These are phyloP conservation scores for Yarrowia sp. DNA, from an alignment of 805 yeast species.

Conservation along the genomic window DNA sequence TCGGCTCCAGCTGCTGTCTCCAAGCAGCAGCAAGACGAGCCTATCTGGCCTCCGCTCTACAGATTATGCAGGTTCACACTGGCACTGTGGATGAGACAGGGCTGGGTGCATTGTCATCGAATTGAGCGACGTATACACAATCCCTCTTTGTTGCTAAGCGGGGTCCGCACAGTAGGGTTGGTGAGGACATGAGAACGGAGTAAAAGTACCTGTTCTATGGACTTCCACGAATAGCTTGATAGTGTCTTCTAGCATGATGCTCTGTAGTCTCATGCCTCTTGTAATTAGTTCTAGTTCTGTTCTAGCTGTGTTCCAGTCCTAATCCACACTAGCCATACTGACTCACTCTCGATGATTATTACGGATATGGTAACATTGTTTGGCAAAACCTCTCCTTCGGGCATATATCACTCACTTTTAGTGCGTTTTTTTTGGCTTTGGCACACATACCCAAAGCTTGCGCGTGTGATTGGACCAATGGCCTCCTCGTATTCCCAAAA, in stretches of 20 bases:
- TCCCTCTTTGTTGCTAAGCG: constrained; percentile 13
- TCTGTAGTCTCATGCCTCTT: neutral
- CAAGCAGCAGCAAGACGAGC: neutral
- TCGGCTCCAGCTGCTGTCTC: constrained; percentile 25
- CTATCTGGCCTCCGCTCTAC: neutral
- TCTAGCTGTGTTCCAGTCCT: neutral
- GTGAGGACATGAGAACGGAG: neutral
- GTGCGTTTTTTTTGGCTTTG: neutral
- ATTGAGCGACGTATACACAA: constrained; percentile 1
- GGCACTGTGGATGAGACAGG: constrained; percentile 20
- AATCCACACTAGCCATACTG: neutral
- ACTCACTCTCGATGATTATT: neutral
- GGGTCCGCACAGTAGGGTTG: neutral
- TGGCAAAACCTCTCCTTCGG: neutral
- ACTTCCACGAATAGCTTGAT: neutral
- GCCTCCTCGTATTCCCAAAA: constrained; percentile 4
- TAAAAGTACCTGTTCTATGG: neutral
- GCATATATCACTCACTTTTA: constrained; percentile 8
- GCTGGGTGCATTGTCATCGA: constrained; percentile 20
- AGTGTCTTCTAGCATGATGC: no score
- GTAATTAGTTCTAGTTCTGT: neutral
- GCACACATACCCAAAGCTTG: neutral
- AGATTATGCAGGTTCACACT: constrained; percentile 29
- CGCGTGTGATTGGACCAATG: constrained; percentile 14
- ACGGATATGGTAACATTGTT: constrained; percentile 20